Conservation (phyloP, 2,329 filamentous ascomycete genomes). For the Cladophialophora bantiana region DNA sequence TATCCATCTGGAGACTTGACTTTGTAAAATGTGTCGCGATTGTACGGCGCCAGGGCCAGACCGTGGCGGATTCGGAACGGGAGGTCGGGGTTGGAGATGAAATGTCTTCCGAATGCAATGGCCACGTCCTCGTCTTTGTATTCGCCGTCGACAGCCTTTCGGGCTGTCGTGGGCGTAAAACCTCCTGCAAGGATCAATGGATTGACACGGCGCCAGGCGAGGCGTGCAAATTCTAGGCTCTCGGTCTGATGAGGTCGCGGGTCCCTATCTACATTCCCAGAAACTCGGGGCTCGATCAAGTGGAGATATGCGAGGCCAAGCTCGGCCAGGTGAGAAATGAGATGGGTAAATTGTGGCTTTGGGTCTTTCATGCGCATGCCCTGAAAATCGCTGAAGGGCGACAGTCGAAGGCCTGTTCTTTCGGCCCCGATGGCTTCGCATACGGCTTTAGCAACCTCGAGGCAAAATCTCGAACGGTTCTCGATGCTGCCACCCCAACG, state of each 20-base stretch:
- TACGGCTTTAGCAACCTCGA: slow-evolving; percentile 55
- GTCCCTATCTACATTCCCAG: slow-evolving; percentile 8
- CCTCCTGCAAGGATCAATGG: slow-evolving; percentile 61
- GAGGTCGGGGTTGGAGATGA: slow-evolving; percentile 59
- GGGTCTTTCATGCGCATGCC: slow-evolving; percentile 66
- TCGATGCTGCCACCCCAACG: slow-evolving; percentile 59
- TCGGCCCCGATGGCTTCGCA: slow-evolving; percentile 43
- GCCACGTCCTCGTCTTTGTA: slow-evolving; percentile 53
- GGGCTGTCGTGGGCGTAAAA: slow-evolving; percentile 51
- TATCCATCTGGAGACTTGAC: slow-evolving; percentile 17
- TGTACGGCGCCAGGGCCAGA: slow-evolving; percentile 23
- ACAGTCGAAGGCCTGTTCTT: slow-evolving; percentile 55
- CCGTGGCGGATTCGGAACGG: slow-evolving; percentile 53
- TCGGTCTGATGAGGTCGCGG: slow-evolving; percentile 3
- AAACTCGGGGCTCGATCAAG: slow-evolving; percentile 57
- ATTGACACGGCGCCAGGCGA: slow-evolving; percentile 52
- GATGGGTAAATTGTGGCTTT: slow-evolving; percentile 64
- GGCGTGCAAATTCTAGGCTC: slow-evolving; percentile 16
- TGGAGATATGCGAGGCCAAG: slow-evolving; percentile 68
- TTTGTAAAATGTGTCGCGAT: slow-evolving; percentile 33
- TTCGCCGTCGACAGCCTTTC: slow-evolving; percentile 56
- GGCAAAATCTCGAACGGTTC: slow-evolving; percentile 61
- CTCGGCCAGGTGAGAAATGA: slow-evolving; percentile 60
- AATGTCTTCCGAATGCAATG: slow-evolving; percentile 57
- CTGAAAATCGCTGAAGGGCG: slow-evolving; percentile 58